Evolutionary conservation across 2,329 filamentous ascomycete genomes (phyloP), one percentile per base, ranked within the genome.

Genomic region (Trichothecium sympodiale): DNA sequence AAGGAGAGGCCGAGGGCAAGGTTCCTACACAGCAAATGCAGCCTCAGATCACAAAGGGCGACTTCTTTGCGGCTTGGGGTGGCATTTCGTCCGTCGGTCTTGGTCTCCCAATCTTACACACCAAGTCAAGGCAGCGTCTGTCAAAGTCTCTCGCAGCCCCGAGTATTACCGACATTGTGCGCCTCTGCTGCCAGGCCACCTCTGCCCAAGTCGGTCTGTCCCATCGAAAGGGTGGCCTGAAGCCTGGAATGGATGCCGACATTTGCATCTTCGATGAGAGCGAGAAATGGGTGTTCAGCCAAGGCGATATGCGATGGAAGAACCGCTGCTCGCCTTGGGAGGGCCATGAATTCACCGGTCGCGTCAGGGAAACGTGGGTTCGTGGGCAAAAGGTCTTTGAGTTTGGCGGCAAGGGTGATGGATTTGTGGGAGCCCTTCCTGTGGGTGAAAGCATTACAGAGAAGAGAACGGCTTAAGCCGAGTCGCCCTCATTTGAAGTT

Each of bases 41-140:
- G 8, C 36, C 15, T 27, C 17, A n/a, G 31, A 28, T 14, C 53
- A 59, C 27, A 16, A 48, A 55, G 3, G 91, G 91, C 27, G 85
- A 96, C 61, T 96, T 98, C 69, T 91, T 96, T 61, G 77, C 82
- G 4, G 88, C 88, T 1, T 98, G 91, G 91, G 91, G 91, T 36
- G 91, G 91, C 12, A 94, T 98, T 51, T 89, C 84, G 4, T 91
- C 83, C 4, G 89, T 98, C 14, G 91, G 91, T 0, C 74, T 98
- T 1, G 91, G 91, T 1, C 70, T 98, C 4, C 85, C 86, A 4
- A 94, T 98, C 44, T 70, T 98, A 5, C 81, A 88, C 77, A 88
- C 85, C 0, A 78, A 86, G 31, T 71, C 83, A 23, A 65, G 70
- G 52, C 69, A 74, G 43, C 71, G 83, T 29, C 63, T 73, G 30